These are phyloP conservation scores for Lachnellula hyalina DNA, from an alignment of 2,329 filamentous ascomycete genomes.

Conservation along the genomic window DNA sequence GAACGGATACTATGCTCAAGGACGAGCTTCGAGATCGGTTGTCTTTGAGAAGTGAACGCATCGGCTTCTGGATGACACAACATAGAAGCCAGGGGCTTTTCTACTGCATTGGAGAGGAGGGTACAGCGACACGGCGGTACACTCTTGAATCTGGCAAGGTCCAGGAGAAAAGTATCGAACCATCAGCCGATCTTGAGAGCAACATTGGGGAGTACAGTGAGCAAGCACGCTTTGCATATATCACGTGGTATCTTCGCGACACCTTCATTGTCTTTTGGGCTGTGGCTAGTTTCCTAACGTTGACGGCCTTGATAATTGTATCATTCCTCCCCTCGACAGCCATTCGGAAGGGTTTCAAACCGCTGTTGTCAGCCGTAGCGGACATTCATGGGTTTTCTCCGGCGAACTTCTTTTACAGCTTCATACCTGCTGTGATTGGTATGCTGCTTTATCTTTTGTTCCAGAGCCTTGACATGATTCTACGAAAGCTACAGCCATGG, in stretches of 20 bases:
- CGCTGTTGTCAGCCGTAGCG: conserved; percentile 58
- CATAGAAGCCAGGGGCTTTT: conserved; percentile 61
- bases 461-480: conserved; percentile 58
- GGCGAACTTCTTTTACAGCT: conserved; percentile 82
- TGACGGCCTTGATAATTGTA: conserved; percentile 68
- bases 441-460: conserved; percentile 62
- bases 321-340: conserved; percentile 69
- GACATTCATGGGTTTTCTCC: conserved; percentile 66
- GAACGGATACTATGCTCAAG: conserved; percentile 56
- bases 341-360: conserved; percentile 65
- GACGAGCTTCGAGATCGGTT: conserved; percentile 49
- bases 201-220: conserved; percentile 17
- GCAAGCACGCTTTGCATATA: conserved; percentile 56
- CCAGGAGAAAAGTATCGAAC: conserved; percentile 30
- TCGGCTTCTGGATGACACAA: conserved; percentile 82
- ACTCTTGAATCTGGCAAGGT: conserved; percentile 43
- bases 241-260: conserved; percentile 72
- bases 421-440: conserved; percentile 64
- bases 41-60: conserved; percentile 56
- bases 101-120: conserved; percentile 70
- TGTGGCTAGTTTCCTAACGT: conserved; percentile 52
- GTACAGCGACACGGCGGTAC: conserved; percentile 45
- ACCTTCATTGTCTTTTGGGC: conserved; percentile 61
- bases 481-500: conserved; percentile 66
- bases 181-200: conserved; percentile 22